A percentile compares a stretch with the other conserved stretches of the same genome.
These are phyloP conservation scores for Centaurea solstitialis DNA, from an alignment of 129 eudicot genomes.

Conservation along the genomic window DNA sequence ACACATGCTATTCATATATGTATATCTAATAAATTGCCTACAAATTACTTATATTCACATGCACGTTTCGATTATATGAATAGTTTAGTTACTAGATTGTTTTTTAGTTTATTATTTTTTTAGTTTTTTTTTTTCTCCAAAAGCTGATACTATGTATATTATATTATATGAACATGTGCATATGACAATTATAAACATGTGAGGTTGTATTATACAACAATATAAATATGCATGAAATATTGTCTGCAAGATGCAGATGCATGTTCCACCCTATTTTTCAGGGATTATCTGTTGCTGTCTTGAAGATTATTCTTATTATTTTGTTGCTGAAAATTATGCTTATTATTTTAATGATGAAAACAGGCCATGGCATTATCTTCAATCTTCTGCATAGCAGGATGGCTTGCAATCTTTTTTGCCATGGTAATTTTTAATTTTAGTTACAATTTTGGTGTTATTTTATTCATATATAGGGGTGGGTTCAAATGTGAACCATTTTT, in stretches of 20 bases:
- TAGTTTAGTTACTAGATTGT: too few species aligned
- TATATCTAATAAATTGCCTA: too few species aligned
- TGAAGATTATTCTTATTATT: too few species aligned
- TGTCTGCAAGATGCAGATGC: neutral
- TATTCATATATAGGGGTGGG: too few species aligned
- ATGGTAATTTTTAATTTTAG: conserved; percentile 34
- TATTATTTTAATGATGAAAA: conserved; percentile 16
- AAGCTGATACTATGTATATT: neutral
- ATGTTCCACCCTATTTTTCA: conserved; percentile 12
- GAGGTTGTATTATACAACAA: conserved; percentile 15
- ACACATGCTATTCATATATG: too few species aligned
- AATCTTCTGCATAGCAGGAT: conserved; percentile 76
- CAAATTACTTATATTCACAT: too few species aligned
- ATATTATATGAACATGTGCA: conserved; percentile 8
- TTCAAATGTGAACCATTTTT: too few species aligned
- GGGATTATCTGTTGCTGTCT: conserved; percentile 6
- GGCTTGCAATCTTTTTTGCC: conserved; percentile 76
- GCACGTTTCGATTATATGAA: too few species aligned
- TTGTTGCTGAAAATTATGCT: neutral
- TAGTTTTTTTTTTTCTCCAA: too few species aligned
- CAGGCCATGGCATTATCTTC: conserved; percentile 93
- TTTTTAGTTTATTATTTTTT: too few species aligned
- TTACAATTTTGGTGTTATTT: neutral
- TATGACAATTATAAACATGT: conserved; percentile 28
- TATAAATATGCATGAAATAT: conserved; percentile 31